These are phyloP conservation scores for Calonectria pteridis DNA, from an alignment of 2,329 filamentous ascomycete species.

Conservation along the genomic window DNA sequence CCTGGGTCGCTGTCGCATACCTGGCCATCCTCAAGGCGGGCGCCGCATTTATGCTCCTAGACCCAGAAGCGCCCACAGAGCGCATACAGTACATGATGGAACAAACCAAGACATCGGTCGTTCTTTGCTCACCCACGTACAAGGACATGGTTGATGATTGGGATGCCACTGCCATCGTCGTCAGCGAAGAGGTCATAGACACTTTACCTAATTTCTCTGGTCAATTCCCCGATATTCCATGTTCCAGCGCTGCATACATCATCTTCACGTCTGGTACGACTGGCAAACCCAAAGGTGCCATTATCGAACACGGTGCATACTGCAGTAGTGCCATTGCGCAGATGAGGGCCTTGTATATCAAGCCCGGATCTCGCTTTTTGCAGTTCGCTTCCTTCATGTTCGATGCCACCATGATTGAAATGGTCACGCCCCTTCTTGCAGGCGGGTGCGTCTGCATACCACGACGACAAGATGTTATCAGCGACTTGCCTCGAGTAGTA, in stretches of 20 bases:
- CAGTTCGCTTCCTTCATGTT: background rate
- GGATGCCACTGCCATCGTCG: background rate
- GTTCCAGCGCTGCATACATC: background rate
- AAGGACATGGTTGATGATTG: background rate
- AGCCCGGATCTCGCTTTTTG: background rate
- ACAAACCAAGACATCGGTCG: background rate
- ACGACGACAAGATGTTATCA: background rate
- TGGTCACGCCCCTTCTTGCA: background rate
- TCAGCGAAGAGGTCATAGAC: background rate
- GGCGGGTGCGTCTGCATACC: background rate
- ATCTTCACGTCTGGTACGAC: background rate
- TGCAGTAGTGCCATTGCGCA: background rate
- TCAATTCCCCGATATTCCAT: background rate
- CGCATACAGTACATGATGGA: background rate
- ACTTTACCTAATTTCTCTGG: background rate
- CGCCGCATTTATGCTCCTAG: background rate
- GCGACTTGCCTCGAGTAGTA: background rate
- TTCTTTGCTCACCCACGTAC: background rate
- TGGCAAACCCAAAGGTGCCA: background rate
- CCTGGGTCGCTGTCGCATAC: background rate
- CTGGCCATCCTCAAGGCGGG: background rate
- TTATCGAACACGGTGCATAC: background rate
- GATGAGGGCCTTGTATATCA: background rate
- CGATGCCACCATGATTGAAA: background rate
- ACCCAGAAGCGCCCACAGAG: background rate